Conservation (phyloP, 768 basidiomycete genomes). For the Tulasnella sp. region DNA sequence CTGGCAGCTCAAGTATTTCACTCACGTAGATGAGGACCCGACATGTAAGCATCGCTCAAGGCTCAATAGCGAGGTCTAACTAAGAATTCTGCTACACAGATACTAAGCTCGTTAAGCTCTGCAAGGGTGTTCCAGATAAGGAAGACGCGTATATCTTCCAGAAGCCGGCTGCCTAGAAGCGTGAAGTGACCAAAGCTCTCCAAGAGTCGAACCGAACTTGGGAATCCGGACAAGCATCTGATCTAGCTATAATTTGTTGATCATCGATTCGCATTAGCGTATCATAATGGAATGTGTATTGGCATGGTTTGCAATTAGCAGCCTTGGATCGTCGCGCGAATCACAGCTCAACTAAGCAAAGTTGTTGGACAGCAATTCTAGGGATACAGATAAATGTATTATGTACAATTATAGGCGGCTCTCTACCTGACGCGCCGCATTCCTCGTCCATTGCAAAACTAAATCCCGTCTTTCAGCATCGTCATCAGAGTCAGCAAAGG, state of each 20-base stretch:
- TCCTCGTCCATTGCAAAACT: constrained; percentile 2
- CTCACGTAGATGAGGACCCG: constrained; percentile 62
- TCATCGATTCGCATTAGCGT: neutral
- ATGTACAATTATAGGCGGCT: constrained; percentile 8
- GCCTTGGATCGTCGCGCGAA: neutral
- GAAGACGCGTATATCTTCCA: constrained; percentile 24
- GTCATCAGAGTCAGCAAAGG: constrained; percentile 50
- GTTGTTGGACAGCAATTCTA: neutral
- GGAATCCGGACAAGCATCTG: neutral
- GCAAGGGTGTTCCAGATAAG: neutral
- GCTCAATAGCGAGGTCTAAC: neutral
- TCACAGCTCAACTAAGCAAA: neutral
- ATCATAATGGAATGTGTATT: constrained; percentile 5
- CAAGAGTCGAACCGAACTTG: neutral
- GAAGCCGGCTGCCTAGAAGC: constrained; percentile 1
- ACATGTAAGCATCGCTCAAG: constrained; percentile 52
- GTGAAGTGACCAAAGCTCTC: neutral
- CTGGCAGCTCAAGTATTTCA: constrained; percentile 79
- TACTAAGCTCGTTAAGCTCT: constrained; percentile 23
- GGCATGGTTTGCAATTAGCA: neutral
- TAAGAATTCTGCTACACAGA: neutral
- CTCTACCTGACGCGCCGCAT: neutral
- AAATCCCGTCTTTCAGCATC: constrained; percentile 2
- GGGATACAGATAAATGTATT: neutral
- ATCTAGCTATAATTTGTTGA: neutral